phyloP scores from a whole-genome alignment of 192 early-diverging fungal genomes.

The Nowakowskiella sp. region DNA sequence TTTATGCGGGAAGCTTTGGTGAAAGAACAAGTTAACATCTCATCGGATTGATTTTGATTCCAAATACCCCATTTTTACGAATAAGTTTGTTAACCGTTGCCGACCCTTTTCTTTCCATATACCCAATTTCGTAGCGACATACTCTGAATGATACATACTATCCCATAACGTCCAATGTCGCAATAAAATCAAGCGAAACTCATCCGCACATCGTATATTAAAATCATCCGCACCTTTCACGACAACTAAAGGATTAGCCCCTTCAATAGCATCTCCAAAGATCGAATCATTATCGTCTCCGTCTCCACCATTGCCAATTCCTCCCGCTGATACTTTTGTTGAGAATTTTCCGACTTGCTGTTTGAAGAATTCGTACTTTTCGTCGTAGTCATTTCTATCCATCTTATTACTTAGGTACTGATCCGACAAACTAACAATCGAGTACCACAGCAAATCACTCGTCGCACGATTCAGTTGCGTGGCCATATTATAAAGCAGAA shows the following conservation, averaged over 20 bases:
- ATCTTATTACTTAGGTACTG: slow-evolving; percentile 72
- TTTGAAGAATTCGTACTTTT: not conserved
- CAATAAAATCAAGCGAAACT: slow-evolving; percentile 78
- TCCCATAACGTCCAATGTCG: slow-evolving; percentile 89
- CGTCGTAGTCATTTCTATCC: slow-evolving; percentile 14
- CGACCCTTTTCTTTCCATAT: slow-evolving; percentile 83
- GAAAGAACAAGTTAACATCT: not conserved
- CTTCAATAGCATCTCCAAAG: slow-evolving; percentile 4
- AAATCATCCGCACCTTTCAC: slow-evolving; percentile 37
- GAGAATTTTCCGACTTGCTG: not conserved
- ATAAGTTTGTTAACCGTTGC: slow-evolving; percentile 64
- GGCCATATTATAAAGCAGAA: slow-evolving; percentile 64
- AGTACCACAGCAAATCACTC: slow-evolving; percentile 71
- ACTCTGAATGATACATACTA: slow-evolving; percentile 79
- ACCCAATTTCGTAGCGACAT: slow-evolving; percentile 77
- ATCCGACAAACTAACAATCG: slow-evolving; percentile 67
- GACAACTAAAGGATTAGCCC: not conserved
- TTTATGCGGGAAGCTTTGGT: slow-evolving; percentile 61
- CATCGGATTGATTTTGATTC: slow-evolving; percentile 1
- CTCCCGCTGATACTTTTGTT: too few species aligned
- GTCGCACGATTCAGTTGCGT: slow-evolving; percentile 63
- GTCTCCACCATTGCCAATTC: not conserved
- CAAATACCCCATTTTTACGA: slow-evolving; percentile 82
- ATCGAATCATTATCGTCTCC: too few species aligned
- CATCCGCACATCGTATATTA: slow-evolving; percentile 55